These are phyloP conservation scores for Thelonectria discophora DNA, from an alignment of 2,329 filamentous ascomycete species.

Conservation along the genomic window DNA sequence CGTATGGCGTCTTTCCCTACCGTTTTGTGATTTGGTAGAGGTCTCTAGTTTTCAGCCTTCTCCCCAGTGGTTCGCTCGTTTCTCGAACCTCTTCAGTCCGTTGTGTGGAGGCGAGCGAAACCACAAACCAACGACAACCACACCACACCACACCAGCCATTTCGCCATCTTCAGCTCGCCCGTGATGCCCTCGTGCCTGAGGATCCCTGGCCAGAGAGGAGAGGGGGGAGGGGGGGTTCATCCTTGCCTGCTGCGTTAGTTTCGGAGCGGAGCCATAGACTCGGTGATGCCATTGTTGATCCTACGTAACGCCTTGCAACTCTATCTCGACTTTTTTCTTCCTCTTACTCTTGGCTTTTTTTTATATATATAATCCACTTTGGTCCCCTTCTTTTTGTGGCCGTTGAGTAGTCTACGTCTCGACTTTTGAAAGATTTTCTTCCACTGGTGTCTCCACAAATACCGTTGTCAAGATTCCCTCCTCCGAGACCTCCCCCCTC, in stretches of 20 bases:
- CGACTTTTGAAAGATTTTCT: background rate
- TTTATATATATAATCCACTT: background rate
- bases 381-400: slow-evolving; percentile 18
- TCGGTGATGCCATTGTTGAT: slow-evolving; percentile 40
- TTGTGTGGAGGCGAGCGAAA: background rate
- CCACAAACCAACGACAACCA: background rate
- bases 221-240: slow-evolving; percentile 18
- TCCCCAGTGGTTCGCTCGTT: slow-evolving; percentile 5
- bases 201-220: background rate
- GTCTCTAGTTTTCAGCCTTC: background rate
- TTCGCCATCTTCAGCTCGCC: background rate
- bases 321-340: slow-evolving; percentile 29
- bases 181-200: background rate
- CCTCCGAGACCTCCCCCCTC: background rate
- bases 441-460: slow-evolving; percentile 2
- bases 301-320: slow-evolving; percentile 21
- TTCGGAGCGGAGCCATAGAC: slow-evolving; percentile 26
- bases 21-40: slow-evolving; percentile 11
- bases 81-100: background rate
- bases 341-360: background rate
- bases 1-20: slow-evolving; percentile 32
- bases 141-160: background rate
- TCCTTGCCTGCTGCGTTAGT: slow-evolving; percentile 39
- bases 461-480: background rate
- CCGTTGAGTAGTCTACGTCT: background rate